phyloP scores from a whole-genome alignment of 257 asterid species.

The Craterostigma plantagineum region DNA sequence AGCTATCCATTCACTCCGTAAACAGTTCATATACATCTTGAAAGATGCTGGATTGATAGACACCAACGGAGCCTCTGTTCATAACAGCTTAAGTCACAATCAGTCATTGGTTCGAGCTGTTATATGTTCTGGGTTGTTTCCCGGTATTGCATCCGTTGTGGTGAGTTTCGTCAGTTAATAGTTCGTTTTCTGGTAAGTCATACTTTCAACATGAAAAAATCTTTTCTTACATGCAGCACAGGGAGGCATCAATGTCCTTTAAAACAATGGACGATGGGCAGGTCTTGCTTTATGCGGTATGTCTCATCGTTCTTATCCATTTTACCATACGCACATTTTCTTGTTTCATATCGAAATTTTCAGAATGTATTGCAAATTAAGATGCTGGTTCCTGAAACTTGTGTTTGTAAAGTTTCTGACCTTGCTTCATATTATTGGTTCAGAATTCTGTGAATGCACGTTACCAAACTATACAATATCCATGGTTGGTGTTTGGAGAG shows the following conservation, averaged over 20 bases:
- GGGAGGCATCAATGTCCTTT: conserved; percentile 95
- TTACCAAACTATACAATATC: conserved; percentile 80
- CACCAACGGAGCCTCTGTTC: conserved; percentile 30
- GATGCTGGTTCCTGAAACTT: conserved; percentile 6
- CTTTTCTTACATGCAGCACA: conserved; percentile 37
- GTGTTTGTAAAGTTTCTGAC: too few relatives aligned
- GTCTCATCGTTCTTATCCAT: conserved; percentile 12
- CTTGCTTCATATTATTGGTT: conserved; percentile 11
- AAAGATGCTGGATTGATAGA: conserved; percentile 79
- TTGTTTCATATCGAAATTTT: too few relatives aligned
- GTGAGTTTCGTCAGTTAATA: conserved; percentile 22
- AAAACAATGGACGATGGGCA: conserved; percentile 98
- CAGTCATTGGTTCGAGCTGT: conserved; percentile 95
- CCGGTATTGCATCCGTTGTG: conserved; percentile 91
- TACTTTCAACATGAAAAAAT: conserved; percentile 1
- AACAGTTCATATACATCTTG: conserved; percentile 75
- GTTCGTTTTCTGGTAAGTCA: neutral
- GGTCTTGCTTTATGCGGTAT: conserved; percentile 84
- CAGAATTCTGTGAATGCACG: conserved; percentile 99
- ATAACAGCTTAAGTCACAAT: conserved; percentile 73
- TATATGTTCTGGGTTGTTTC: conserved; percentile 92
- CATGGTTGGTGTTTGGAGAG: conserved; percentile 96
- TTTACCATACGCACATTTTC: neutral
- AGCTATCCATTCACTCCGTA: conserved; percentile 88
- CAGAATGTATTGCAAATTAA: too few relatives aligned